Evolutionary conservation across 345 rosid species (phyloP).

Genomic region (Eucalyptus microcorys): DNA sequence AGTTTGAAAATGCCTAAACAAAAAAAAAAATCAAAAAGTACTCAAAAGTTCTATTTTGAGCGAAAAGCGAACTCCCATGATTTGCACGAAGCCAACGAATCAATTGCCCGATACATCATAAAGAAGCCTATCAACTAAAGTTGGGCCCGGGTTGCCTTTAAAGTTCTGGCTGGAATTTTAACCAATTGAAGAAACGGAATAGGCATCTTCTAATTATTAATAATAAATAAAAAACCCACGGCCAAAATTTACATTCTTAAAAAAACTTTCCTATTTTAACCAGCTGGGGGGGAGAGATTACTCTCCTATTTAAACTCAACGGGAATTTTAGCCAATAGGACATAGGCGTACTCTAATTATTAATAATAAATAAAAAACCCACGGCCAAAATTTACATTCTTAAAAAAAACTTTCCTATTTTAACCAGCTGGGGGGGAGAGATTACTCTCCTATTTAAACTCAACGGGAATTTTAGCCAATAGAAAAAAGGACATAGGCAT

Average conservation of each 20-base stretch:
- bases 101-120: not conserved
- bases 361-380: not conserved
- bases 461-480: not conserved
- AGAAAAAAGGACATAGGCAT: not conserved
- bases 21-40: not conserved
- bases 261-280: too few species aligned
- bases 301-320: too few species aligned
- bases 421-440: too few species aligned
- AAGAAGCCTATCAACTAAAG: not conserved
- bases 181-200: not conserved
- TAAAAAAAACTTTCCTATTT: too few species aligned
- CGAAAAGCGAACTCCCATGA: not conserved
- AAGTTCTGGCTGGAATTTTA: not conserved
- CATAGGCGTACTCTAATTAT: not conserved
- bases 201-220: not conserved
- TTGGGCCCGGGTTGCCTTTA: not conserved
- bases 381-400: too few species aligned
- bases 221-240: not conserved
- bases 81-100: not conserved
- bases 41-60: not conserved
- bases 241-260: too few species aligned
- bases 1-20: not conserved
- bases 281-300: too few species aligned
- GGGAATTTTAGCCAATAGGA: not conserved
- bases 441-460: too few species aligned